phyloP scores from a whole-genome alignment of 2,329 filamentous ascomycete species.

The Monilinia fructicola region DNA sequence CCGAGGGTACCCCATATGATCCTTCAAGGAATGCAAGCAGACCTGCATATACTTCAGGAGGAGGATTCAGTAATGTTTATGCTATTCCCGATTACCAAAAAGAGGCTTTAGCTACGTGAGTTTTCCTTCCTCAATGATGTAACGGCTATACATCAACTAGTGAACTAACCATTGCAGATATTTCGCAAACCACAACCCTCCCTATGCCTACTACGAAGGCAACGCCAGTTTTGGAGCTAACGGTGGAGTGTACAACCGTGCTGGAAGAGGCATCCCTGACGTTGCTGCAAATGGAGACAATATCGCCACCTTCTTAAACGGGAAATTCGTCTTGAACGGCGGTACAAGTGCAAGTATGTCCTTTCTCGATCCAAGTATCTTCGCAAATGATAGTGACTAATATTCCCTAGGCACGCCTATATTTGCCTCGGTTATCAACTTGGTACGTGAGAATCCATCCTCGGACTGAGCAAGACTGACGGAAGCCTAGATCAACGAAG shows the following conservation, averaged over 20 bases:
- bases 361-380: background rate
- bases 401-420: conserved; percentile 18
- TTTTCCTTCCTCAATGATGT: background rate
- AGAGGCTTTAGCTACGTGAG: conserved; percentile 28
- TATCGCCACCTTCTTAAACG: conserved; percentile 12
- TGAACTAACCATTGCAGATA: conserved; percentile 25
- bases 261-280: conserved; percentile 51
- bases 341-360: conserved; percentile 22
- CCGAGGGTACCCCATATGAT: conserved; percentile 44
- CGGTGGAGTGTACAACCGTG: conserved; percentile 49
- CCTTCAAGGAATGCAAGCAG: conserved; percentile 45
- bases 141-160: background rate
- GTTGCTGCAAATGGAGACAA: conserved; percentile 46
- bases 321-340: conserved; percentile 10
- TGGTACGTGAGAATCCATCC: background rate
- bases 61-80: conserved; percentile 65
- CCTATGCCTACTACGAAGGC: conserved; percentile 31
- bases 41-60: conserved; percentile 63
- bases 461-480: background rate
- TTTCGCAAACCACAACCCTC: conserved; percentile 33
- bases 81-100: conserved; percentile 51
- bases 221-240: conserved; percentile 39
- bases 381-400: conserved; percentile 31
- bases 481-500: conserved; percentile 42
- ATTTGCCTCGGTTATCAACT: conserved; percentile 23